Evolutionary conservation across 352 stramenopile genomes (phyloP), one percentile per base, ranked within the genome.

Genomic region (Phytophthora agathidicida): DNA sequence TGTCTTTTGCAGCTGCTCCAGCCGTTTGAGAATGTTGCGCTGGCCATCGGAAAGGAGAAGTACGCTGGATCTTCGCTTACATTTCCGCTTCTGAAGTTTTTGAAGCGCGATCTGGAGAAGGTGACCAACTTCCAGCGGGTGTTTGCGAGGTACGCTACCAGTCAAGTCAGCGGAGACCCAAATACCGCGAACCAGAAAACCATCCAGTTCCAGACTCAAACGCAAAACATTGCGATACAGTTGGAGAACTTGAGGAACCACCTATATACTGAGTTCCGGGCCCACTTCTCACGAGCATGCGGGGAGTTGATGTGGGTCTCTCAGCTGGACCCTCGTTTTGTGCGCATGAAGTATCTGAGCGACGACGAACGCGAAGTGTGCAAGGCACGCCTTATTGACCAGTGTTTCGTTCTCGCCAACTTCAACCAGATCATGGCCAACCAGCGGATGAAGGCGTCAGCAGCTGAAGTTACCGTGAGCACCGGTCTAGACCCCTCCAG

Each of bases 221-320:
- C 51, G 17, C 60, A 75, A 31, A 49, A 59, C 35, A 75, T 78
- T 27, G 60, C 60, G 5, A 66, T 46, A 13, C 69, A 65, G 17
- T 28, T 82, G 14, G 73, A 82, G 24, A 37, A 45, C 11, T 59
- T 65, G 22, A 66, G 73, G 20, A 68, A 66, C 43, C 79, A 70
- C 36, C 41, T 82, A 23, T 69, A 73, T 35, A 67, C 55, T 5
- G 58, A 75, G 33, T 79, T 82, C 38, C 53, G 49, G 3, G 38
- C 70, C 9, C 65, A 79, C 43, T 82, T 82, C 43, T 63, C 58
- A 0, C 69, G 66, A 7, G 46, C 70, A 7, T 79, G 66, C 43
- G 59, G 67, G 20, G 63, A 76, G 32, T 46, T 78, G 23, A 75
- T 80, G 59, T 83, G 73, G 73, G 66, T 83, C 43, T 83, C 73